Evolutionary conservation across 352 stramenopile species (phyloP).

Genomic region (Pythium dissotocum): DNA sequence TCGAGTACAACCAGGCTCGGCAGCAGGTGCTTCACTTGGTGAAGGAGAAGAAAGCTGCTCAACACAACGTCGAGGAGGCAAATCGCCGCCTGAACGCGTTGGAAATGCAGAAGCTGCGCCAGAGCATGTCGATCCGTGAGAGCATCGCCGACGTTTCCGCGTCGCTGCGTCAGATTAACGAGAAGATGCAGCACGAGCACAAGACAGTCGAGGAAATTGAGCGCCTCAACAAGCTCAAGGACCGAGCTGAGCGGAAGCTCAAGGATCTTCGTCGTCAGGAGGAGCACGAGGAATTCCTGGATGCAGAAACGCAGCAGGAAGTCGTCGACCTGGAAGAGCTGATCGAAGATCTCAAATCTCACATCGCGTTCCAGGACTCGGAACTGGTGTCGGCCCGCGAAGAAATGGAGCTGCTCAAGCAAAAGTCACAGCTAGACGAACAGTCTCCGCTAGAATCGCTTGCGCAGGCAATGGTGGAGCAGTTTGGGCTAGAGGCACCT

Average conservation of each 20-base stretch:
- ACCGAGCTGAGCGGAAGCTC: constrained; percentile 71
- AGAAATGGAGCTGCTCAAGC: constrained; percentile 54
- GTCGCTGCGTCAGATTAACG: constrained; percentile 57
- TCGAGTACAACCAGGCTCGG: constrained; percentile 58
- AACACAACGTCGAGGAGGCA: constrained; percentile 60
- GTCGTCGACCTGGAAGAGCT: constrained; percentile 69
- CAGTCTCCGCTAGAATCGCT: constrained; percentile 52
- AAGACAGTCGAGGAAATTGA: constrained; percentile 66
- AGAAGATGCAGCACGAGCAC: constrained; percentile 62
- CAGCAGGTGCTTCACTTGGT: constrained; percentile 64
- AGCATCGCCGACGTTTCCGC: constrained; percentile 75
- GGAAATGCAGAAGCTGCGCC: constrained; percentile 84
- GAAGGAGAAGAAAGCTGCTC: constrained; percentile 63
- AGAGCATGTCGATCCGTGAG: constrained; percentile 67
- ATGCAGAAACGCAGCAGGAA: constrained; percentile 68
- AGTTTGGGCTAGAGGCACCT: constrained; percentile 20
- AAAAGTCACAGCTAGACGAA: constrained; percentile 38
- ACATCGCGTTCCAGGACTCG: constrained; percentile 81
- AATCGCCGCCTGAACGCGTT: constrained; percentile 57
- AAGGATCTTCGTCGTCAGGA: constrained; percentile 42
- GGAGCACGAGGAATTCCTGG: constrained; percentile 53
- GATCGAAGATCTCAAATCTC: constrained; percentile 76
- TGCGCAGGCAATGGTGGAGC: constrained; percentile 30
- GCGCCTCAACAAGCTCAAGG: constrained; percentile 65
- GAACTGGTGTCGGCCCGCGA: constrained; percentile 56